These are phyloP conservation scores for Leccinum disarticulatum DNA, from an alignment of 768 basidiomycete species.

Conservation along the genomic window DNA sequence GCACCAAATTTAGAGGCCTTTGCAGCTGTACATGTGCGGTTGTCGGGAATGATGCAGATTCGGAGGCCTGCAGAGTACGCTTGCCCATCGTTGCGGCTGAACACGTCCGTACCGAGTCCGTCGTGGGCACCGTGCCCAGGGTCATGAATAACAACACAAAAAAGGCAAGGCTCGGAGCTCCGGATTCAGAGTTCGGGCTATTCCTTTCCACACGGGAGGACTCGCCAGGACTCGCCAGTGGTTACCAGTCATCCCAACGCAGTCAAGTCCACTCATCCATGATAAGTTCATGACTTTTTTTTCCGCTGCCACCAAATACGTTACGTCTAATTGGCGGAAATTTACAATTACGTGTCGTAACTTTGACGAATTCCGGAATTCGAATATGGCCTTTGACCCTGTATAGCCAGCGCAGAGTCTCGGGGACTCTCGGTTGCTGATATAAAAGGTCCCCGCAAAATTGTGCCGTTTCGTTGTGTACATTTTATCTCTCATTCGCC, in stretches of 20 bases:
- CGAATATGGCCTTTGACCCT: conserved; percentile 5
- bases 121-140: background rate
- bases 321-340: background rate
- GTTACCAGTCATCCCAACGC: too few species aligned
- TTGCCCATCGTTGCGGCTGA: background rate
- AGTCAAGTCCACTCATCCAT: too few species aligned
- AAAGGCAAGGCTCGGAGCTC: background rate
- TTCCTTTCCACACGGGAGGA: background rate
- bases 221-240: background rate
- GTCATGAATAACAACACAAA: background rate
- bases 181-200: background rate
- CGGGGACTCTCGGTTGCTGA: background rate
- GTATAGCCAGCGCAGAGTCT: background rate
- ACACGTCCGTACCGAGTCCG: background rate
- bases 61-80: background rate
- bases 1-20: background rate
- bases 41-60: background rate
- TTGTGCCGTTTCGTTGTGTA: conserved; percentile 13
- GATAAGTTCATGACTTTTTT: background rate
- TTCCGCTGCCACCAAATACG: background rate
- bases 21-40: background rate
- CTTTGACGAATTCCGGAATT: background rate
- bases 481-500: conserved; percentile 19
- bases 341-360: background rate
- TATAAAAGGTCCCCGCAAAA: conserved; percentile 24